Conservation (phyloP, 441 rosid species). For the Populus trichocarpa region DNA sequence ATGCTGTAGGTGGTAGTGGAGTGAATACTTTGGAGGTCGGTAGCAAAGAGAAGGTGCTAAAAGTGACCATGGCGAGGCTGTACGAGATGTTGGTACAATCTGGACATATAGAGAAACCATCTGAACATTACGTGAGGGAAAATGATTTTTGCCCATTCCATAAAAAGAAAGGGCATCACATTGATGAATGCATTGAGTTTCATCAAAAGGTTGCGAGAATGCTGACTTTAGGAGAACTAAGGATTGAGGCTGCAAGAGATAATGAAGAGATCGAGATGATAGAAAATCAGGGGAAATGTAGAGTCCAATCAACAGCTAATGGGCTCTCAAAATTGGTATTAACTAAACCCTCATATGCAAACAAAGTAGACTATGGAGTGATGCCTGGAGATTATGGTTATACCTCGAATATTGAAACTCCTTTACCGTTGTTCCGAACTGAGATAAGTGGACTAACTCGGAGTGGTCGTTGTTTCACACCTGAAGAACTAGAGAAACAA, state of each 20-base stretch:
- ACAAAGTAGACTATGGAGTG: background rate
- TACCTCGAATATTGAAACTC: rapidly evolving
- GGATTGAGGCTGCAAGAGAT: rapidly evolving
- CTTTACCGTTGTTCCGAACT: rapidly evolving
- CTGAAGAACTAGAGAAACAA: background rate
- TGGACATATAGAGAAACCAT: rapidly evolving
- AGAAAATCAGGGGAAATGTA: no score
- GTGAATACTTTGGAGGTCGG: background rate
- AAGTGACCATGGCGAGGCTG: rapidly evolving
- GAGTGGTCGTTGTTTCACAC: background rate
- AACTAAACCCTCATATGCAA: no score
- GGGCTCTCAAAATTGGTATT: background rate
- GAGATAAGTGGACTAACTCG: background rate
- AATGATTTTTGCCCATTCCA: background rate
- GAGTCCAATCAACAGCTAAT: background rate
- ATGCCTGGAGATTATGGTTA: background rate
- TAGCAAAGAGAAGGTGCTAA: rapidly evolving
- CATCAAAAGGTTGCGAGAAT: background rate
- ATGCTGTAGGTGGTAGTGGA: background rate
- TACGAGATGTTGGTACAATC: background rate
- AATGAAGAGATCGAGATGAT: rapidly evolving
- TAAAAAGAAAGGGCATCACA: background rate
- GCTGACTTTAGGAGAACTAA: background rate
- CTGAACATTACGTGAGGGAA: rapidly evolving
- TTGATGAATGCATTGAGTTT: background rate